Evolutionary conservation across 495 filamentous ascomycete genomes (phyloP).

Genomic region (Hypomontagnella monticulosa): DNA sequence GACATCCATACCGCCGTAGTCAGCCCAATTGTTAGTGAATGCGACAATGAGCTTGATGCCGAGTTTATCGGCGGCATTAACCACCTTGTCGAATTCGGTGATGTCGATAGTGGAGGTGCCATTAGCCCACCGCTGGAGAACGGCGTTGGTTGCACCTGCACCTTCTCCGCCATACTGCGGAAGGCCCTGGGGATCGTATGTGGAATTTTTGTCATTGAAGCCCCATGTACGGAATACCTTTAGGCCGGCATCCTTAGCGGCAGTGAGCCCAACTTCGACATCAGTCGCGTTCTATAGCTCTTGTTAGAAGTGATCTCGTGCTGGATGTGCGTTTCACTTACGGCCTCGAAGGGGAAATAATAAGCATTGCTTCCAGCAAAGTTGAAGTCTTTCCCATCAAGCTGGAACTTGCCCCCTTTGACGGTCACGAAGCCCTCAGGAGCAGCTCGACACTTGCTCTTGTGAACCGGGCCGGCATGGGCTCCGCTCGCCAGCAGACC

Average conservation of each 20-base stretch:
- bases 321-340: conserved; percentile 28
- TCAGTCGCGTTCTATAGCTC: conserved; percentile 60
- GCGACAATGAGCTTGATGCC: conserved; percentile 64
- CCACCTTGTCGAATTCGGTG: conserved; percentile 67
- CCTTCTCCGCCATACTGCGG: conserved; percentile 60
- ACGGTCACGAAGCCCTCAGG: conserved; percentile 58
- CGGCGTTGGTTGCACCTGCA: conserved; percentile 61
- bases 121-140: conserved; percentile 55
- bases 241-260: conserved; percentile 63
- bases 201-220: conserved; percentile 65
- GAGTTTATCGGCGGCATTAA: conserved; percentile 62
- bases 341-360: conserved; percentile 70
- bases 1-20: conserved; percentile 73
- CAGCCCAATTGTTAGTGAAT: conserved; percentile 68
- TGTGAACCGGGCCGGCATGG: conserved; percentile 1
- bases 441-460: not conserved
- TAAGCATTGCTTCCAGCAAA: conserved; percentile 78
- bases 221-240: conserved; percentile 68
- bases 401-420: conserved; percentile 66
- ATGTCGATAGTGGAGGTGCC: conserved; percentile 65
- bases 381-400: conserved; percentile 70
- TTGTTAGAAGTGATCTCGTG: not conserved
- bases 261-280: conserved; percentile 66
- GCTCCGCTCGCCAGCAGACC: conserved; percentile 20
- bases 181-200: conserved; percentile 50